Percentiles rank a stretch among this genome's conserved stretches.
Evolutionary conservation across 1,284 basidiomycete genomes (phyloP).

Genomic region (Sporisorium scitamineum): DNA sequence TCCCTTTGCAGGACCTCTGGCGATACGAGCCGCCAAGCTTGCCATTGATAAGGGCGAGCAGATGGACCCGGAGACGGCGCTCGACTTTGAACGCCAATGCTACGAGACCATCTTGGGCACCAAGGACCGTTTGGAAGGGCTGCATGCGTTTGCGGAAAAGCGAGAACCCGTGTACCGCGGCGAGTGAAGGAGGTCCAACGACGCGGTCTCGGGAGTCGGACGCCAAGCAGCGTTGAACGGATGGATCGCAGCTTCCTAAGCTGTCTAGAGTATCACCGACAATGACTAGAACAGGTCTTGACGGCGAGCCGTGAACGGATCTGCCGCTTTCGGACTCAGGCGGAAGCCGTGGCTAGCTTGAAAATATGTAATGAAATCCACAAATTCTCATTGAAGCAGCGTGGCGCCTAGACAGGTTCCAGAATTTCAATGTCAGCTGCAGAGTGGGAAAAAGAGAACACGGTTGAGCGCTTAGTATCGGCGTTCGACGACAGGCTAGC

Average conservation of each 20-base stretch:
- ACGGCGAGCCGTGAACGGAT: background rate
- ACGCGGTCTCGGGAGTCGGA: background rate
- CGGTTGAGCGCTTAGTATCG: background rate
- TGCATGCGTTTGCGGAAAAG: conserved; percentile 90
- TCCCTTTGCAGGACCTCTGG: conserved; percentile 79
- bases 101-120: conserved; percentile 85
- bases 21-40: conserved; percentile 86
- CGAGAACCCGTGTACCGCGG: conserved; percentile 84
- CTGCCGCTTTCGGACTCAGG: background rate
- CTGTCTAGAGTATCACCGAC: background rate
- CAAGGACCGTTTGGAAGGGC: conserved; percentile 84
- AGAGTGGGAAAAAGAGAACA: background rate
- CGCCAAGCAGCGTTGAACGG: background rate
- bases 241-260: background rate
- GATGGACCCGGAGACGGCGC: conserved; percentile 76
- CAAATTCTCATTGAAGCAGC: background rate
- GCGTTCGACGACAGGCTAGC: background rate
- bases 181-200: conserved; percentile 74
- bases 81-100: conserved; percentile 87
- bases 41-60: conserved; percentile 85
- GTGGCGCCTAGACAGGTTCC: conserved; percentile 20
- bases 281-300: background rate
- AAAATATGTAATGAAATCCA: background rate
- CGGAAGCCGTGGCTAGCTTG: background rate
- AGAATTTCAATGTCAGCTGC: conserved; percentile 8